A percentile compares a stretch with the other conserved stretches of the same genome.
Conservation (phyloP, 169 alveolate species). For the Theileria annulata region DNA sequence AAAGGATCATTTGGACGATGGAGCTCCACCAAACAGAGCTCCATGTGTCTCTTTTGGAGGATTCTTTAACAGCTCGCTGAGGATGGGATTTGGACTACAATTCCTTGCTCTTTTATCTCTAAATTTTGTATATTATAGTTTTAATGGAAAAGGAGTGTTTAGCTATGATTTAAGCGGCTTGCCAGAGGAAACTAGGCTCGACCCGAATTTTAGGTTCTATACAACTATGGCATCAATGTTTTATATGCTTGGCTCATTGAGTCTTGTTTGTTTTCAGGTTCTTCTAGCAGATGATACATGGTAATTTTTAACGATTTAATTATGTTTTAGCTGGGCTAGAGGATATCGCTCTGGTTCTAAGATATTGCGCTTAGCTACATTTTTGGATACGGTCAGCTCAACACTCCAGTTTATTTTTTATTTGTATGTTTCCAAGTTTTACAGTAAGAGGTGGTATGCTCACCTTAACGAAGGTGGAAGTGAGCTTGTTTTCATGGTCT, state of each 20-base stretch:
- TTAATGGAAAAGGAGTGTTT: constrained; percentile 84
- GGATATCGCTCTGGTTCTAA: constrained; percentile 92
- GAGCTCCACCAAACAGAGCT: constrained; percentile 83
- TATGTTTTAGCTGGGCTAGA: constrained; percentile 86
- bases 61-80: constrained; percentile 72
- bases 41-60: constrained; percentile 82
- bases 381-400: constrained; percentile 86
- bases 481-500: constrained; percentile 86
- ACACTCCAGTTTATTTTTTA: constrained; percentile 87
- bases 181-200: constrained; percentile 80
- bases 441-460: constrained; percentile 85
- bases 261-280: constrained; percentile 86
- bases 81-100: constrained; percentile 82
- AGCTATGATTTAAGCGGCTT: constrained; percentile 83
- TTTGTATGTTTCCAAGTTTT: constrained; percentile 85
- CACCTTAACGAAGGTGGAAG: constrained; percentile 89
- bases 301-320: constrained; percentile 42
- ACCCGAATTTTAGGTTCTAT: constrained; percentile 74
- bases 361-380: constrained; percentile 87
- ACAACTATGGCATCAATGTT: constrained; percentile 77
- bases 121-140: constrained; percentile 79
- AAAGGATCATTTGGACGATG: constrained; percentile 86
- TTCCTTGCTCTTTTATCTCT: constrained; percentile 77
- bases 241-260: constrained; percentile 84
- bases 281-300: constrained; percentile 90